These are phyloP conservation scores for Alternaria sp. DNA, from an alignment of 2,329 filamentous ascomycete genomes.

Conservation along the genomic window DNA sequence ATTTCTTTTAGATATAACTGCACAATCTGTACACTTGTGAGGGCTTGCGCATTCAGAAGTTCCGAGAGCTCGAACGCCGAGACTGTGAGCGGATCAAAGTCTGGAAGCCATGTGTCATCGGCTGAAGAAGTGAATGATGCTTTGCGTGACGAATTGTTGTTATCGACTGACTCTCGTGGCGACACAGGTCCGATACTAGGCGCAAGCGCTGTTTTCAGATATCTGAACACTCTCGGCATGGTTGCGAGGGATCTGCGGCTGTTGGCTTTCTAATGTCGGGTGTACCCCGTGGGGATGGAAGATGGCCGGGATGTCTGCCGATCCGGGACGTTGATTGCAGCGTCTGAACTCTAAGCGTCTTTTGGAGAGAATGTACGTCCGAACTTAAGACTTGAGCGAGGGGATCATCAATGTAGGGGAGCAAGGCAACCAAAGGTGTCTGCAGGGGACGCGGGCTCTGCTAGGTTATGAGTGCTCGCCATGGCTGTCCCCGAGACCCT, in stretches of 20 bases:
- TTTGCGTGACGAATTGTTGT: constrained; percentile 31
- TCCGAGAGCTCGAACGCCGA: constrained; percentile 45
- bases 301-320: background rate
- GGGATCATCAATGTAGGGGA: background rate
- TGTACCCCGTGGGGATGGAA: background rate
- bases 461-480: constrained; percentile 21
- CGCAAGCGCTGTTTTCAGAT: constrained; percentile 38
- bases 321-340: constrained; percentile 4
- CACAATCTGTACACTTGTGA: constrained; percentile 49
- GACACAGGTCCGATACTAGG: constrained; percentile 36
- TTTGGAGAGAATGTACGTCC: background rate
- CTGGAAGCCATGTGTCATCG: constrained; percentile 33
- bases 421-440: constrained; percentile 3
- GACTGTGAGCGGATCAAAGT: constrained; percentile 44
- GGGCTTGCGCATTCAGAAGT: constrained; percentile 38
- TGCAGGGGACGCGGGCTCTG: constrained; percentile 18
- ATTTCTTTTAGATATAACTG: constrained; percentile 46
- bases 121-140: constrained; percentile 40
- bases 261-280: constrained; percentile 6
- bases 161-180: constrained; percentile 27
- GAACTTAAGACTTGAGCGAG: background rate
- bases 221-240: constrained; percentile 38
- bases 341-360: background rate
- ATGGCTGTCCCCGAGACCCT: constrained; percentile 18
- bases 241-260: constrained; percentile 10